Conservation (phyloP, 73 alveolate species). For the Loxodes magnus region DNA sequence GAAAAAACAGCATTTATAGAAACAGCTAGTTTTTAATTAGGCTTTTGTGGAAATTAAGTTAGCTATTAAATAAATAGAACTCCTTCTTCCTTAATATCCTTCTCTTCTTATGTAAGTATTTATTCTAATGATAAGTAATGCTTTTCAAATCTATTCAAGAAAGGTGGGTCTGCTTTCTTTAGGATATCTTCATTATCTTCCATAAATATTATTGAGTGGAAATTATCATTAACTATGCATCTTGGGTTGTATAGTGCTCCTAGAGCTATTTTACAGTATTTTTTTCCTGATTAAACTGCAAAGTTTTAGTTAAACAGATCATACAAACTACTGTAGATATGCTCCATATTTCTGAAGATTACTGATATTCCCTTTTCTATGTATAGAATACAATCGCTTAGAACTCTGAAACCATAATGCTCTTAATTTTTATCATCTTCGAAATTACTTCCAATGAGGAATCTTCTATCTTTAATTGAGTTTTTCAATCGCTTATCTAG, state of each 20-base stretch:
- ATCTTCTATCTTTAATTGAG: neutral
- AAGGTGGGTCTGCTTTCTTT: constrained; percentile 7
- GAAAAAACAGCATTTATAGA: too few species aligned
- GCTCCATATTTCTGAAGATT: constrained; percentile 2
- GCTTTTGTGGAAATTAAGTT: too few species aligned
- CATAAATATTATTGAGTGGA: neutral
- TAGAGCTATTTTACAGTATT: constrained; percentile 6
- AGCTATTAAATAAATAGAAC: too few species aligned
- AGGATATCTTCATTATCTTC: constrained; percentile 2
- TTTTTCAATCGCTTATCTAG: neutral
- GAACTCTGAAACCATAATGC: neutral
- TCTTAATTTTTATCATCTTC: constrained; percentile 1
- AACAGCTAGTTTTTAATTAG: too few species aligned
- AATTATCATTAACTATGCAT: constrained; percentile 5
- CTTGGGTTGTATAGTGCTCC: constrained; percentile 14
- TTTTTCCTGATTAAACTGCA: neutral
- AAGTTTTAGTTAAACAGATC: constrained; percentile 10
- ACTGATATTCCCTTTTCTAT: constrained; percentile 12
- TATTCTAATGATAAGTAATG: too few species aligned
- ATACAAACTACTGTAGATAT: constrained; percentile 7
- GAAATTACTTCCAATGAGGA: constrained; percentile 2
- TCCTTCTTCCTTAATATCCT: too few species aligned
- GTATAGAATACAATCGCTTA: constrained; percentile 1
- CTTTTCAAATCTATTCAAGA: constrained; percentile 10
- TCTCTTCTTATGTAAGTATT: too few species aligned